phyloP scores from a whole-genome alignment of 2,329 filamentous ascomycete genomes.

The Verticillium isaacii region DNA sequence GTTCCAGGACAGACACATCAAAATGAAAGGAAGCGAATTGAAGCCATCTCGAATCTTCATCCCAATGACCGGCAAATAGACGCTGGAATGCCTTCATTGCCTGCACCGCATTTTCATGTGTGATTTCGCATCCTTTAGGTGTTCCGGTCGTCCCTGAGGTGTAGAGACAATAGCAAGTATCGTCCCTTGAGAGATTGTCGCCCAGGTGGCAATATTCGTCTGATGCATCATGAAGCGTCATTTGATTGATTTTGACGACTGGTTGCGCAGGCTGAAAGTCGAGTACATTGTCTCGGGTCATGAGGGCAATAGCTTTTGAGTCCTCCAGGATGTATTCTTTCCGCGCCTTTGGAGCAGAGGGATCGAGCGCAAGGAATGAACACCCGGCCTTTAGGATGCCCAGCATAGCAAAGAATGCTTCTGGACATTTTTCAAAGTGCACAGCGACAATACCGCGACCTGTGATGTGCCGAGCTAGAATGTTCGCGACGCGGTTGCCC shows the following conservation, averaged over 20 bases:
- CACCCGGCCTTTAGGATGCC: constrained; percentile 80
- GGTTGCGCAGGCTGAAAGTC: constrained; percentile 27
- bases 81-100: constrained; percentile 82
- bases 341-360: constrained; percentile 64
- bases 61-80: constrained; percentile 73
- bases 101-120: constrained; percentile 83
- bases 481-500: constrained; percentile 67
- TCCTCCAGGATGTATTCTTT: constrained; percentile 76
- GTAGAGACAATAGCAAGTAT: constrained; percentile 78
- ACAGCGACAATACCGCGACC: constrained; percentile 64
- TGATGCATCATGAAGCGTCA: constrained; percentile 23
- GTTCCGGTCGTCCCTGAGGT: constrained; percentile 84
- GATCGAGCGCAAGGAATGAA: constrained; percentile 76
- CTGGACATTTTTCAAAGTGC: constrained; percentile 80
- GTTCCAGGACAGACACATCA: constrained; percentile 87
- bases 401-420: constrained; percentile 77
- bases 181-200: constrained; percentile 30
- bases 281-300: constrained; percentile 37
- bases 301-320: constrained; percentile 58
- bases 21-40: constrained; percentile 96
- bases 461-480: constrained; percentile 47
- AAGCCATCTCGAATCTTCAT: constrained; percentile 69
- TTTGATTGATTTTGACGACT: constrained; percentile 20
- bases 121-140: constrained; percentile 84
- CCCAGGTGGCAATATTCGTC: background rate